Conservation (phyloP, 345 rosid species). For the Leavenworthia alabamica region DNA sequence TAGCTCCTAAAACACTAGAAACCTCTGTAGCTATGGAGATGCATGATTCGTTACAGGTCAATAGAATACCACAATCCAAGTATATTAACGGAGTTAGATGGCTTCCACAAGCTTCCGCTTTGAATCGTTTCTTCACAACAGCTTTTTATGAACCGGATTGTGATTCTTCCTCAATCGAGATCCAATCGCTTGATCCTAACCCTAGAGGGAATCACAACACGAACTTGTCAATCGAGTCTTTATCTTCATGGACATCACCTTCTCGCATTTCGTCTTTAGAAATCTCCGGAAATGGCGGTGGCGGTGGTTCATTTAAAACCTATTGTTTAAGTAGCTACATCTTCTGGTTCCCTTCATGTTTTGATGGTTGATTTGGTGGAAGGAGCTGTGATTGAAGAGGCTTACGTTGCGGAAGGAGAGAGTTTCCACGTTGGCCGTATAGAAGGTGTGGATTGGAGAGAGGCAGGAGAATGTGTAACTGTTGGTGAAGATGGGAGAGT, state of each 20-base stretch:
- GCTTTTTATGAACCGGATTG: constrained; percentile 52
- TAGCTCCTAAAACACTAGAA: constrained; percentile 17
- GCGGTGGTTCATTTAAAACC: constrained; percentile 27
- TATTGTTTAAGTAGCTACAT: constrained; percentile 48
- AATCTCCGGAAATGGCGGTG: constrained; percentile 26
- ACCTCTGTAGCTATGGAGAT: constrained; percentile 46
- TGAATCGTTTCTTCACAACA: constrained; percentile 46
- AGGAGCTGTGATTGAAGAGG: constrained; percentile 29
- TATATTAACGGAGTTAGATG: constrained; percentile 72
- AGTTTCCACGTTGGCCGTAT: no score
- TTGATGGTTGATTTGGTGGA: constrained; percentile 31
- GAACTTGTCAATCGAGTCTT: constrained; percentile 15
- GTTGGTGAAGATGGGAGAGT: constrained; percentile 57
- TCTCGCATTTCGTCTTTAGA: constrained; percentile 64
- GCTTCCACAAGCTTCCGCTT: constrained; percentile 71
- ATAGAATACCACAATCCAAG: constrained; percentile 49
- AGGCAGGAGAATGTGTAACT: no score
- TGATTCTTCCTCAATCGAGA: constrained; percentile 48
- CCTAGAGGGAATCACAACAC: constrained; percentile 21
- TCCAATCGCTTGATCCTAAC: constrained; percentile 39
- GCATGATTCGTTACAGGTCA: constrained; percentile 38
- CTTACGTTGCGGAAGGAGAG: constrained; percentile 33
- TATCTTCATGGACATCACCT: constrained; percentile 51
- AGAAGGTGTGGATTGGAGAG: no score
- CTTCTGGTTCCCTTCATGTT: constrained; percentile 54